Percentiles rank a stretch among this genome's conserved stretches.
These are phyloP conservation scores for Camillea tinctor DNA, from an alignment of 2,329 filamentous ascomycete genomes.

Conservation along the genomic window DNA sequence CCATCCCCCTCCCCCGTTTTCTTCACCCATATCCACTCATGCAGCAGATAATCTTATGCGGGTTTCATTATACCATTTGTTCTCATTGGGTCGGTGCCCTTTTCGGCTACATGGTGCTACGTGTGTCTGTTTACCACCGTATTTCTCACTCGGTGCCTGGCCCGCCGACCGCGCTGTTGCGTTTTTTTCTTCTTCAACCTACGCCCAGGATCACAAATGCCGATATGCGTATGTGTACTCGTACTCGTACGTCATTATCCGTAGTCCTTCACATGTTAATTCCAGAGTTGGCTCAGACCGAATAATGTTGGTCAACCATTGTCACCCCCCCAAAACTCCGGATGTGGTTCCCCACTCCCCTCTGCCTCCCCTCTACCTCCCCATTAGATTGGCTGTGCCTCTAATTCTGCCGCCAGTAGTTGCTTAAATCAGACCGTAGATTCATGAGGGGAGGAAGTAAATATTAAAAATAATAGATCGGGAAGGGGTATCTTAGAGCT, in stretches of 20 bases:
- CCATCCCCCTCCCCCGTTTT: too few relatives aligned
- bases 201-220: neutral
- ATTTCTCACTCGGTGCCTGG: neutral
- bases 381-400: neutral
- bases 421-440: neutral
- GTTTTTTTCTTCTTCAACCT: neutral
- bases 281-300: neutral
- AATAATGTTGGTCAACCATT: neutral
- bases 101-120: neutral
- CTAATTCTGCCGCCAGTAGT: neutral
- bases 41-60: neutral
- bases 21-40: too few relatives aligned
- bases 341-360: neutral
- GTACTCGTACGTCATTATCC: neutral
- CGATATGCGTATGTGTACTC: neutral
- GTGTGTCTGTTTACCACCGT: neutral
- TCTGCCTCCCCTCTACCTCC: too few relatives aligned
- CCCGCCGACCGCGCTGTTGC: neutral
- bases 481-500: neutral
- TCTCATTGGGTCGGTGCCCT: neutral
- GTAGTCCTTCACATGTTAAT: neutral
- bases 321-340: too few relatives aligned
- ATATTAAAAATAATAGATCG: neutral
- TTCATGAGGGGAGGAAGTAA: neutral
- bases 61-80: neutral